Percentiles rank a stretch among this genome's conserved stretches.
Conservation (phyloP, 768 basidiomycete genomes). For the Phallus indusiatus region DNA sequence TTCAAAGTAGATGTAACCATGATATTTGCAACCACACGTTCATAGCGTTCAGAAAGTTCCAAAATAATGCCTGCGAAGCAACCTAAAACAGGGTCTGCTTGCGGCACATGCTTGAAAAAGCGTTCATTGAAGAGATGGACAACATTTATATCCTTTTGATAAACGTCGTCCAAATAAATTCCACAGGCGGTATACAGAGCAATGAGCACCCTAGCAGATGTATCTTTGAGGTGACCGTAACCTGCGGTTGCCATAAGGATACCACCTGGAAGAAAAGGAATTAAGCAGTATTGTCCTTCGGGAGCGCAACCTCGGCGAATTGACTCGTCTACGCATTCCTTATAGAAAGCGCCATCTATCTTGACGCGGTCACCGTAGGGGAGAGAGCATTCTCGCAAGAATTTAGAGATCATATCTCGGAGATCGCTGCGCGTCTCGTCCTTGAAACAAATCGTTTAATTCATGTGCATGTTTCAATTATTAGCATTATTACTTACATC, state of each 20-base stretch:
- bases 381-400: no score
- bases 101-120: not conserved
- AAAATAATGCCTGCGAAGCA: not conserved
- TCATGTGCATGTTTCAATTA: no score
- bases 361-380: no score
- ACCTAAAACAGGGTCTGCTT: not conserved
- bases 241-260: not conserved
- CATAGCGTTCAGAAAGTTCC: not conserved
- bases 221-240: not conserved
- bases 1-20: not conserved
- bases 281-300: not conserved
- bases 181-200: not conserved
- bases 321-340: not conserved
- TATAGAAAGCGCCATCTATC: no score
- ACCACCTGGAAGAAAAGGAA: not conserved
- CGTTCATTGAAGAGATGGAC: not conserved
- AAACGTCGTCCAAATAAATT: not conserved
- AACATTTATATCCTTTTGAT: not conserved
- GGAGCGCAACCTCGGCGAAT: not conserved
- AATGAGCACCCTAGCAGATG: not conserved
- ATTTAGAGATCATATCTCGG: no score
- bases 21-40: not conserved
- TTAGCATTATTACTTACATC: no score
- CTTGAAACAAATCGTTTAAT: no score
- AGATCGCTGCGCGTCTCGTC: no score